Base-by-base conservation (phyloP, 2,329 filamentous ascomycete genomes). In the Daldinia sp. region DNA sequence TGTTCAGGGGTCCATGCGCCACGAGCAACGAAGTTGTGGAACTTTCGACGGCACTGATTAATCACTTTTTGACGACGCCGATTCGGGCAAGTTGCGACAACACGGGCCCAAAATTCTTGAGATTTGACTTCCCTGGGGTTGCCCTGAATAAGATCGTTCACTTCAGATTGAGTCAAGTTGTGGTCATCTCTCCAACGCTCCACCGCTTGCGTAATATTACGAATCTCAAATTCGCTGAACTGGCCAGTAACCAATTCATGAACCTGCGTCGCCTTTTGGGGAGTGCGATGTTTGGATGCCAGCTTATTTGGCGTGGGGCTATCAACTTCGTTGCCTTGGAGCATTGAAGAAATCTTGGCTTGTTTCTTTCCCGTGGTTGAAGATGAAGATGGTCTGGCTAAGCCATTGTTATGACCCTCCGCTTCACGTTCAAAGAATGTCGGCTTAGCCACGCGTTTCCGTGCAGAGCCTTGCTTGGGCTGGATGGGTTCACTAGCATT, bases 21-120 rank as follows among this genome's bases (percentile, higher is more conserved):
- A 35, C 88, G 87, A 4, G 85, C 86, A 12, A 86, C 83, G 74
- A 85, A 92, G 67, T 90, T 90, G 79, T 92, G 89, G 69, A 89
- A 93, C 30, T 86, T 84, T 59, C 89, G 86, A 54, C 90, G 86
- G 35, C 86, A 87, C 69, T 86, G 82, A 60, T 86, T 83, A 65
- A 87, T 85, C 6, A 90, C 76, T 72, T 86, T 87, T 67, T 84
- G 82, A 10, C 85, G 81, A n/a, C 82, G 80, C 10, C 87, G 81
- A 51, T 84, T 78, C 0, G 86, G 85, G 63, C 85, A 85, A 7
- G 81, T 81, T 2, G 81, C 79, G 50, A 80, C 79, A n/a, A 90
- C 78, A 2, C 74, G 73, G 15, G 78, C 74, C 87, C 88, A 90
- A 7, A 90, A 80, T 10, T 83, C 79, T 4, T 78, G 77, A 1